Evolutionary conservation across 192 early-diverging fungal species (phyloP), one percentile per base, ranked within the genome.

Genomic region (Coemansia umbellata): DNA sequence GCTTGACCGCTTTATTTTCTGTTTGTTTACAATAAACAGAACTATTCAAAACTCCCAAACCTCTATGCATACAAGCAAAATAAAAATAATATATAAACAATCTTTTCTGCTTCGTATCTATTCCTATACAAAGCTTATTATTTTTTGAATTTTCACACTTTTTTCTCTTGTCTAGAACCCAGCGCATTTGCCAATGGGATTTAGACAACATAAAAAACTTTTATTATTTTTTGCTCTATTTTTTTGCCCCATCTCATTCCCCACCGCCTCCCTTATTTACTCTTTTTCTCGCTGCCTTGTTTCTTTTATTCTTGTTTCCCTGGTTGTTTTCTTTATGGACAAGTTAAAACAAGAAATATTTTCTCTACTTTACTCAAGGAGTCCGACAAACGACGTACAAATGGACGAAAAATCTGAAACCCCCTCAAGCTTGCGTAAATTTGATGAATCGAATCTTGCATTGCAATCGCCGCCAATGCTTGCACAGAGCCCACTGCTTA

Each of bases 401-500:
- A 35, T 23, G 24, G 24, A 37, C 10, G 32, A 37, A 9, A 24
- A 23, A 8, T 47, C 39, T 37, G 43, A 26, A 21, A 15, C 27
- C 5, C 23, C 35, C 26, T 22, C 13, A 3, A 14, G 2, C 21
- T 36, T 27, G 2, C 44, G 44, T 11, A 33, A 14, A 28, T 23
- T 47, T 14, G 55, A 57, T n/a, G 58, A 68, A 9, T 45, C 31
- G 1, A 53, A 60, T 31, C 31, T 68, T 47, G 40, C 65, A n/a
- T 31, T 60, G 28, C 53, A 60, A 39, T 68, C 65, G 41, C 61
- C 61, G 9, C 50, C 55, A 27, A 59, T 60, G 57, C 47, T 60
- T n/a, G 52, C 49, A 11, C 65, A 60, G 17, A 68, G 51, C 41
- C 65, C 57, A 9, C 31, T 40, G 18, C 31, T 32, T 15, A 44